Conservation (phyloP, 441 rosid species). For the Codiaeum variegatum region DNA sequence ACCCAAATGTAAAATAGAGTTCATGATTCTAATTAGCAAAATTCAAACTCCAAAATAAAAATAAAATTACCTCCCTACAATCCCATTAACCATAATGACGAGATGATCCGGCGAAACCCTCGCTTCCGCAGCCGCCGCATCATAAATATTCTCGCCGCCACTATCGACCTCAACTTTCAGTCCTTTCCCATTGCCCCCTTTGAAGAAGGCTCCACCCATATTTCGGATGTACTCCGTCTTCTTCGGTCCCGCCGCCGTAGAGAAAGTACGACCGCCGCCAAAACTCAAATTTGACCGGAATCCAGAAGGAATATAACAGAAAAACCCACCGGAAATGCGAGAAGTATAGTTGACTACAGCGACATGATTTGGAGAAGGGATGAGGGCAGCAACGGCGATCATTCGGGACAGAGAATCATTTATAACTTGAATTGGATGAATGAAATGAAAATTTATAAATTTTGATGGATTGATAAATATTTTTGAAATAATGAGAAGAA, state of each 20-base stretch:
- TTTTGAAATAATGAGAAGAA: neutral
- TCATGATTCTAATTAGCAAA: neutral
- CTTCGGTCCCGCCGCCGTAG: constrained; percentile 14
- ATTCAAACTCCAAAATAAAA: neutral
- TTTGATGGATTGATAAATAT: neutral
- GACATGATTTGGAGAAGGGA: constrained; percentile 17
- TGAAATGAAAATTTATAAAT: neutral
- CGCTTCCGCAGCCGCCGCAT: constrained; percentile 34
- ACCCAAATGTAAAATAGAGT: neutral
- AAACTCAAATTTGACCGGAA: constrained; percentile 6
- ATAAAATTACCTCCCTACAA: constrained; percentile 58
- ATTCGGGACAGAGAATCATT: constrained; percentile 40
- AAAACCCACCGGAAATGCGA: neutral
- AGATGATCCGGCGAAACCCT: constrained; percentile 63
- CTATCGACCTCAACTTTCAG: constrained; percentile 51
- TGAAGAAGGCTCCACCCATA: constrained; percentile 52
- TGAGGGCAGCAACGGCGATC: constrained; percentile 29
- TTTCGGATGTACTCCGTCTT: constrained; percentile 40
- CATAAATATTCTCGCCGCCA: constrained; percentile 62
- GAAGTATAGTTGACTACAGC: neutral
- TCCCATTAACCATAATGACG: constrained; percentile 84
- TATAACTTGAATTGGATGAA: neutral
- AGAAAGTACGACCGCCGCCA: neutral
- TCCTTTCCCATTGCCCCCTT: constrained; percentile 24
- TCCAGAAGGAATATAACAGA: constrained; percentile 1